Evolutionary conservation across 192 early-diverging fungal species (phyloP).

Genomic region (Coemansia pectinata): DNA sequence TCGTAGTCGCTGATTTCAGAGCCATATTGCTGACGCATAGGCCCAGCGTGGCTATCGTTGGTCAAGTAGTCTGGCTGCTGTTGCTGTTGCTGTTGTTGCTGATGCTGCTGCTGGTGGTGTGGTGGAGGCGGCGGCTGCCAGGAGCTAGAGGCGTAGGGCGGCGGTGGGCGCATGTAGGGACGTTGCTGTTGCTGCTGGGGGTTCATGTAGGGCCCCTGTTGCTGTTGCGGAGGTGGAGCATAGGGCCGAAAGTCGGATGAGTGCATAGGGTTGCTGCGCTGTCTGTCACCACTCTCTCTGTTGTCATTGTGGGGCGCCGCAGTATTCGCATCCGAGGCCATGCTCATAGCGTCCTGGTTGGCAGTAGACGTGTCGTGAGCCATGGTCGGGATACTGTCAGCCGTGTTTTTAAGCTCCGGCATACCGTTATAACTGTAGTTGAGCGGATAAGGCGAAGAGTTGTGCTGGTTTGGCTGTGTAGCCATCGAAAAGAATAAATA

Average conservation of each 20-base stretch:
- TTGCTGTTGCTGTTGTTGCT: not conserved
- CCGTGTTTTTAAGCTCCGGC: slow-evolving; percentile 28
- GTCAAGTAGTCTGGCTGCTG: slow-evolving; percentile 9
- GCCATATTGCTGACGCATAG: slow-evolving; percentile 13
- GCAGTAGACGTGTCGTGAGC: slow-evolving; percentile 1
- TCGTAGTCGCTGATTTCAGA: slow-evolving; percentile 29
- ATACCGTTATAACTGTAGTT: slow-evolving; percentile 49
- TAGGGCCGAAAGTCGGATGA: slow-evolving; percentile 1
- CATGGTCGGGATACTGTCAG: slow-evolving; percentile 16
- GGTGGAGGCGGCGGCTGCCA: slow-evolving; percentile 8
- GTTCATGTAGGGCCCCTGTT: slow-evolving; percentile 3
- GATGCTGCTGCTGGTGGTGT: not conserved
- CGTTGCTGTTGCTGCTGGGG: slow-evolving; percentile 5
- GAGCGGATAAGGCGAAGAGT: slow-evolving; percentile 7
- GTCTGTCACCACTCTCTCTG: not conserved
- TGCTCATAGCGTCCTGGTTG: slow-evolving; percentile 15
- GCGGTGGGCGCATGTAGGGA: slow-evolving; percentile 11
- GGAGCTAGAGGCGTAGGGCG: not conserved
- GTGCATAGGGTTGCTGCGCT: not conserved
- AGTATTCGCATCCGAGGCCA: slow-evolving; percentile 6
- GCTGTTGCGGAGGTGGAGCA: not conserved
- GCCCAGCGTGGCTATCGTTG: slow-evolving; percentile 18
- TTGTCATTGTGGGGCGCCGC: slow-evolving; percentile 7
- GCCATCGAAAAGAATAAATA: slow-evolving; percentile 3
- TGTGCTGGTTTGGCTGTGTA: slow-evolving; percentile 9